These are phyloP conservation scores for Leishmania amazonensis DNA, from an alignment of 208 protist genomes.

Conservation along the genomic window DNA sequence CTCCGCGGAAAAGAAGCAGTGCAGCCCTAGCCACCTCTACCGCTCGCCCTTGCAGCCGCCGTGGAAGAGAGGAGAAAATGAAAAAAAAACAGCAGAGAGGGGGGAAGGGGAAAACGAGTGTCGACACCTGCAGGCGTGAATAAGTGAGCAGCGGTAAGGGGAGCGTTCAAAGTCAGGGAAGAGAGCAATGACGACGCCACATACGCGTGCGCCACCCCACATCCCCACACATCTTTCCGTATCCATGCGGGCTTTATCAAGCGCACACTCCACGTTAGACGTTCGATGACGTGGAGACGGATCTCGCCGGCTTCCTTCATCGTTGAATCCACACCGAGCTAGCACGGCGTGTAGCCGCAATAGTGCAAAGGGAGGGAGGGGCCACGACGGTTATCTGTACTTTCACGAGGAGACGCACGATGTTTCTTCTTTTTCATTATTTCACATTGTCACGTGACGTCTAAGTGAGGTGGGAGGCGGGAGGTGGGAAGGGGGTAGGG, in stretches of 20 bases:
- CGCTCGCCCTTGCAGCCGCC: neutral
- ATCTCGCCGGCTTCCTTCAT: neutral
- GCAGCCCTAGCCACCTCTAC: neutral
- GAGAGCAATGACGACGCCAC: neutral
- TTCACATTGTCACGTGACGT: neutral
- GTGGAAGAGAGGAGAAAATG: neutral
- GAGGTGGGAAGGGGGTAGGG: neutral
- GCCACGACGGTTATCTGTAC: neutral
- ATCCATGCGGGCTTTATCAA: neutral
- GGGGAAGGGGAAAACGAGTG: neutral
- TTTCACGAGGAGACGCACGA: neutral
- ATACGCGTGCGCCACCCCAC: neutral
- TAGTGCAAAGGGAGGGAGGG: neutral
- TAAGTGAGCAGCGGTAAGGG: neutral
- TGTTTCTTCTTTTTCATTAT: neutral
- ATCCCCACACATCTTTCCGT: neutral
- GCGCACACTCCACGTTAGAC: neutral
- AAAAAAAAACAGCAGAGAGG: neutral
- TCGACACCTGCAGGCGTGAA: too few relatives aligned
- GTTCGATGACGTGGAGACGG: neutral
- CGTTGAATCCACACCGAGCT: neutral
- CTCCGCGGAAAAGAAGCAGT: neutral
- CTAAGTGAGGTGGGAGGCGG: too few relatives aligned
- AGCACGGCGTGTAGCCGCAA: neutral
- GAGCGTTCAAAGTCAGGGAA: neutral